Conservation (phyloP, 1,284 basidiomycete genomes). For the Tilletia caries region DNA sequence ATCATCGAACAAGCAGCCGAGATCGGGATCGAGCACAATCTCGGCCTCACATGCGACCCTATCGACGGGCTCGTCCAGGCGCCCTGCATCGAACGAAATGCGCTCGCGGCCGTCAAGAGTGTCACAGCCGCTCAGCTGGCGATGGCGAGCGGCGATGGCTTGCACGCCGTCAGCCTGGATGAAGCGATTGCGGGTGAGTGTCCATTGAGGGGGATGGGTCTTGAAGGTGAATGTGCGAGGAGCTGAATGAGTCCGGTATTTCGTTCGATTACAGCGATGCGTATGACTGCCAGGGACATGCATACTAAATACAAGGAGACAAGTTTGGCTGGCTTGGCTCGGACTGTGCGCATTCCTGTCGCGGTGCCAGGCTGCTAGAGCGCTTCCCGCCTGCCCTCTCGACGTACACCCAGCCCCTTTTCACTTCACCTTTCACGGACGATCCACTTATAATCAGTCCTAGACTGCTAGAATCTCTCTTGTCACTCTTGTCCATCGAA, state of each 20-base stretch:
- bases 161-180: conserved; percentile 82
- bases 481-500: no score
- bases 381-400: background rate
- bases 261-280: conserved; percentile 25
- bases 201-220: background rate
- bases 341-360: conserved; percentile 43
- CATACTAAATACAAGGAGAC: conserved; percentile 54
- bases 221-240: background rate
- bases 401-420: background rate
- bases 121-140: conserved; percentile 76
- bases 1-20: conserved; percentile 75
- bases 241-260: background rate
- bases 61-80: conserved; percentile 83
- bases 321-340: conserved; percentile 40
- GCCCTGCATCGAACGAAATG: conserved; percentile 78
- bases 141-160: conserved; percentile 74
- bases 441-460: no score
- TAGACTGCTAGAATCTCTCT: no score
- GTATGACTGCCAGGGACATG: conserved; percentile 71
- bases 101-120: conserved; percentile 65
- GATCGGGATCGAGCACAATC: conserved; percentile 69
- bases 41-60: conserved; percentile 46
- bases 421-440: background rate
- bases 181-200: conserved; percentile 78
- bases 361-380: conserved; percentile 45